Conservation (phyloP, 2,329 filamentous ascomycete genomes). For the Beauveria sp. region DNA sequence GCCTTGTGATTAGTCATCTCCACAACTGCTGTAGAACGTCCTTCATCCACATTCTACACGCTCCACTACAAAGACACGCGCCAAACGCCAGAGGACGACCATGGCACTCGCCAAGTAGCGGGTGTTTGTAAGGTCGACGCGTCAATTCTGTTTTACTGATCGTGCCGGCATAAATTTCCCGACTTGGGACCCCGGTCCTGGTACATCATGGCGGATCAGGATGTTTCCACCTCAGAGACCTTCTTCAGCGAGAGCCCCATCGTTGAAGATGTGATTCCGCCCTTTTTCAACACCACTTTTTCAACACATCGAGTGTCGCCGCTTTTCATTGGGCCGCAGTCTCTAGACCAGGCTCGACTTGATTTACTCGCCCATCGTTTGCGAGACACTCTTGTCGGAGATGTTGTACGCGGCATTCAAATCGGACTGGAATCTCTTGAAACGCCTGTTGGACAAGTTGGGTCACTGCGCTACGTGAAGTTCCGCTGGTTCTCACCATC, state of each 20-base stretch:
- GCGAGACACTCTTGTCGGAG: conserved; percentile 48
- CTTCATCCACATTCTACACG: not conserved
- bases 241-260: conserved; percentile 6
- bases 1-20: conserved; percentile 6
- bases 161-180: not conserved
- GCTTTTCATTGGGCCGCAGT: conserved; percentile 37
- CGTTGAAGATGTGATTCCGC: conserved; percentile 21
- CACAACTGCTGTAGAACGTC: not conserved
- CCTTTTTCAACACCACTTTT: conserved; percentile 53
- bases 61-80: not conserved
- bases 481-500: conserved; percentile 37
- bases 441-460: conserved; percentile 29
- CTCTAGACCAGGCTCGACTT: conserved; percentile 32
- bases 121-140: not conserved
- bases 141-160: not conserved
- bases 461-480: conserved; percentile 37
- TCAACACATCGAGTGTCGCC: conserved; percentile 49
- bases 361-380: conserved; percentile 38
- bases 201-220: conserved; percentile 9
- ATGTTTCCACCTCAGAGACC: conserved; percentile 8
- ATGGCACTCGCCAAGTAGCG: not conserved
- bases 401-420: conserved; percentile 53
- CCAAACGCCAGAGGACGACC: not conserved
- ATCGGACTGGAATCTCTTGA: conserved; percentile 39
- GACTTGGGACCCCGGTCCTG: too few relatives aligned